Base-by-base conservation (phyloP, 2,329 filamentous ascomycete species). In the Aspergillus oerlinghausenensis region DNA sequence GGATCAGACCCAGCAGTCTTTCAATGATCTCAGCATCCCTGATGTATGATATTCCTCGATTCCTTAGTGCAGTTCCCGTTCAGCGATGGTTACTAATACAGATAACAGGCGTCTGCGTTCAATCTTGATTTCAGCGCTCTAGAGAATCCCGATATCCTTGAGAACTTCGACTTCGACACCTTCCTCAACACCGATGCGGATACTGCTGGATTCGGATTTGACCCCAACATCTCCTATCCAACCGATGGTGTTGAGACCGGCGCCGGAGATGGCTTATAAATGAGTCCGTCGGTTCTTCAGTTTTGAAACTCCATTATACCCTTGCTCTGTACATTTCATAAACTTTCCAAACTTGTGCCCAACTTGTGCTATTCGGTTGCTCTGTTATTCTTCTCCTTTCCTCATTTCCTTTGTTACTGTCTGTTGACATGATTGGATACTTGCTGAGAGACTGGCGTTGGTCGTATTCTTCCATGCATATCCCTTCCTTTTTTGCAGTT, bases 121-220 rank as follows among this genome's bases (percentile, higher is more conserved):
- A 75, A 69, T 50, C 71, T 77, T 54, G 73, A 77, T 62, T 79
- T 79, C 65, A 74, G 71, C 62, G 65, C 74, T 52, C 65, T 80
- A 58, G 77, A 79, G 56, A 76, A 75, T 56, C 70, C 71, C 38
- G 77, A 80, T 64, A 72, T 80, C 32, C 67, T 80, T 48, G 78
- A 80, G 65, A 79, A 77, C 63, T 87, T 88, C 68, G 84, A 88
- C 70, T 88, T 88, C 68, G 85, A 87, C 67, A 84, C 81, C 17
- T 88, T 87, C 75, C 75, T 88, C 52, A 84, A 86, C 65, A 83
- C 80, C 42, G 82, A 82, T 61, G 70, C 65, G 48, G 75, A 75
- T 54, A 66, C 67, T n/a, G 66, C 69, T 38, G 70, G 70, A 23
- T 78, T 78, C 62, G 72, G 72, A 26, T 78, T 78, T 57, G 74